Percentiles rank a stretch among this genome's conserved stretches.
These are phyloP conservation scores for Arbutus unedo DNA, from an alignment of 148 eudicot genomes.

Conservation along the genomic window DNA sequence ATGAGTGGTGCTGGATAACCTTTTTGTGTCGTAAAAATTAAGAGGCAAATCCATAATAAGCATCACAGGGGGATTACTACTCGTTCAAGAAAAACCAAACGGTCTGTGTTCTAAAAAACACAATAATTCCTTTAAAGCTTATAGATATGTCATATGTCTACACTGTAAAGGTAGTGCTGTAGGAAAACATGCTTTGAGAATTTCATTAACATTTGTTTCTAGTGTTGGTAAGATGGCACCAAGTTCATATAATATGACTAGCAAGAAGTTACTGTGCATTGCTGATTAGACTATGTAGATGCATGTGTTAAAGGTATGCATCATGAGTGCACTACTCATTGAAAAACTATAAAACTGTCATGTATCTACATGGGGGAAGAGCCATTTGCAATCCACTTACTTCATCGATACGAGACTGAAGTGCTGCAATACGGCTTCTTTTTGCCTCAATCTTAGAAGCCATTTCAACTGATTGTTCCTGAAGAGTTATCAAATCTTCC, in stretches of 20 bases:
- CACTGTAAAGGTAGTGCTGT: too few relatives aligned
- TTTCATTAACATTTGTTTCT: neutral
- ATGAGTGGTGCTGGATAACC: neutral
- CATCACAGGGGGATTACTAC: neutral
- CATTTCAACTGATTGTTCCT: conserved; percentile 60
- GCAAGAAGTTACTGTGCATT: neutral
- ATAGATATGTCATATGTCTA: neutral
- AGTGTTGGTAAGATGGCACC: neutral
- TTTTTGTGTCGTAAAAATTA: neutral
- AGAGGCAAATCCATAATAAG: neutral
- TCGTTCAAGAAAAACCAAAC: neutral
- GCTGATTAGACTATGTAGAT: neutral
- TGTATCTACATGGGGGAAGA: neutral
- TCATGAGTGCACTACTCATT: neutral
- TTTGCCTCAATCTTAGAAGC: conserved; percentile 58
- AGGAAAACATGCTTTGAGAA: neutral
- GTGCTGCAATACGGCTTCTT: conserved; percentile 47
- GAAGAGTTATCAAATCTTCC: conserved; percentile 75
- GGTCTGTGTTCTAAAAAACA: neutral
- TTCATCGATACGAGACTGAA: conserved; percentile 59
- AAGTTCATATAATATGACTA: neutral
- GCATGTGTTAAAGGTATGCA: neutral
- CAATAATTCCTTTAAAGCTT: neutral
- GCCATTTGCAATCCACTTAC: conserved; percentile 36
- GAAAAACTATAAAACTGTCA: neutral